Evolutionary conservation across 2,329 filamentous ascomycete species (phyloP).

Genomic region (Alternaria sp.): DNA sequence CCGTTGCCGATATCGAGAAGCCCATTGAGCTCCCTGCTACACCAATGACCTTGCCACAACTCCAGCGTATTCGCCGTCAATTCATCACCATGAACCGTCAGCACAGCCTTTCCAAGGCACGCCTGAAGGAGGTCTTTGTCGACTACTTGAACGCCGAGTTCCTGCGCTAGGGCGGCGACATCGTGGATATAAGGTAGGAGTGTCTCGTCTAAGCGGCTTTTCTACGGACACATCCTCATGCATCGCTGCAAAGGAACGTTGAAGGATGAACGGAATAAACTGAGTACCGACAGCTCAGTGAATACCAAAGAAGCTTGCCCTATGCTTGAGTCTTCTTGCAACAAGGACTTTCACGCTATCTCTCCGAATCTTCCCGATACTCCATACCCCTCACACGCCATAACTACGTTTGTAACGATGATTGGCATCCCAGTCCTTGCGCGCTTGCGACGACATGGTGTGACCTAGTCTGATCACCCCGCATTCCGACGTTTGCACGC

Average conservation of each 20-base stretch:
- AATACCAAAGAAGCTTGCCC: not conserved
- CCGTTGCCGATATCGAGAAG: constrained; percentile 62
- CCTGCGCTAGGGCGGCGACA: constrained; percentile 32
- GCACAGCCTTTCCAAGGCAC: constrained; percentile 58
- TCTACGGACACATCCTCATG: not conserved
- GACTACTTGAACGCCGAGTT: constrained; percentile 52
- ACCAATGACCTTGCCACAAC: constrained; percentile 74
- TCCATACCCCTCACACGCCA: not conserved
- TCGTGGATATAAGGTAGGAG: constrained; percentile 7
- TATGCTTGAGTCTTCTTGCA: not conserved
- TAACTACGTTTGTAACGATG: not conserved
- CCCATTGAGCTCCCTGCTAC: constrained; percentile 72
- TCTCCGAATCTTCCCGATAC: constrained; percentile 21
- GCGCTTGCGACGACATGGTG: constrained; percentile 25
- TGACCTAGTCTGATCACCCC: constrained; percentile 19
- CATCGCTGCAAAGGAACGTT: not conserved
- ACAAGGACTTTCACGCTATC: not conserved
- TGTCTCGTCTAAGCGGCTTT: constrained; percentile 13
- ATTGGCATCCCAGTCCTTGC: constrained; percentile 7
- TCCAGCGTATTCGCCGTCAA: constrained; percentile 80
- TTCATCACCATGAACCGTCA: constrained; percentile 80
- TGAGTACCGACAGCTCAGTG: not conserved
- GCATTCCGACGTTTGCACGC: constrained; percentile 7
- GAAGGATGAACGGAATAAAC: not conserved
- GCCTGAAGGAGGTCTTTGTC: constrained; percentile 51